Evolutionary conservation across 192 early-diverging fungal genomes (phyloP), one percentile per base, ranked within the genome.

Genomic region (Phycomyces blakesleeanus): DNA sequence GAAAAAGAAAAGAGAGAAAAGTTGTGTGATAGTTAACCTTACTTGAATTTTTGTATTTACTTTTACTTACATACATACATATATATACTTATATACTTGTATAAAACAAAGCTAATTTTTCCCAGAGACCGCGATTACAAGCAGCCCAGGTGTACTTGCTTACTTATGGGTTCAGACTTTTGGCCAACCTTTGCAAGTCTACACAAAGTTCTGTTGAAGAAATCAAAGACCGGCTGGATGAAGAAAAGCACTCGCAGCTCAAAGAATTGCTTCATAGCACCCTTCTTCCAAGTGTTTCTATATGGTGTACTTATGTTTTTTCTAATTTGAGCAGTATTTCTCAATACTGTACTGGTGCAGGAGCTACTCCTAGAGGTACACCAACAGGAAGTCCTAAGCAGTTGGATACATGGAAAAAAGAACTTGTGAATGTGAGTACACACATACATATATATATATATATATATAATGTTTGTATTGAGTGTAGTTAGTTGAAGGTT

Each of bases 241-340:
- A 18, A 20, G 5, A 10, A 1, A 41, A 60, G 18, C 20, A 18
- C 4, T 27, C 11, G 2, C 15, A 8, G 4, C n/a, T 60, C n/a
- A 14, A 14, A 21, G 42, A 18, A 47, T 26, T 60, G 16, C 39
- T 47, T 9, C n/a, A 60, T 16, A 60, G 20, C 38, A 55, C 55
- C 14, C 26, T 66, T 51, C 44, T 66, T 14, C 64, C 55, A 4
- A 12, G 54, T 18, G 25, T 66, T 9, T 55, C 64, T 14, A 59
- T 72, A 0, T 72, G 70, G 70, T 60, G 58, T 41, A 59, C 64
- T 10, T 72, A 22, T 37, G 15, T 66, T 5, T 59, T 12, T 7
- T 27, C 44, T 15, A 72, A 66, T 52, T 40, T 60, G 11, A 62
- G 42, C 5, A 39, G 55, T 0, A n/a, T 72, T 57, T 50, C 58